phyloP scores from a whole-genome alignment of 2,329 filamentous ascomycete species.

The Ophiostoma sp. region DNA sequence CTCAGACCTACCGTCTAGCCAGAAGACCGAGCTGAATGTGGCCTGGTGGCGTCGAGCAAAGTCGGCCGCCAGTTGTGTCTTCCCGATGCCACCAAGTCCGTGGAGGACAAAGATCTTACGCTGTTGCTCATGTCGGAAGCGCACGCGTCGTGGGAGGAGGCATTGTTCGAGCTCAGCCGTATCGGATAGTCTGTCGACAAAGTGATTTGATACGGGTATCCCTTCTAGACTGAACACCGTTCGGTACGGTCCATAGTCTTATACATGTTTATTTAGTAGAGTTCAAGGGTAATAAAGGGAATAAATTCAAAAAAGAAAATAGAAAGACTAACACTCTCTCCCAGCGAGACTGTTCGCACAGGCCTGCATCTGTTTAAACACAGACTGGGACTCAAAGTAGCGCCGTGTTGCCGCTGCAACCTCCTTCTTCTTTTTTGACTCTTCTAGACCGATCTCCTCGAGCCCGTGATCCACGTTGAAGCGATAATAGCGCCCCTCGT shows the following conservation, averaged over 20 bases:
- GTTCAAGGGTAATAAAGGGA: not conserved
- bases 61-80: slow-evolving; percentile 30
- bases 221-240: slow-evolving; percentile 27
- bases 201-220: slow-evolving; percentile 23
- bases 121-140: slow-evolving; percentile 19
- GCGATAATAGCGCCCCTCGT: slow-evolving; percentile 42
- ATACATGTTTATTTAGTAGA: not conserved
- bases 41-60: slow-evolving; percentile 32
- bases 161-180: slow-evolving; percentile 29
- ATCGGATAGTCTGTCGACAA: slow-evolving; percentile 28
- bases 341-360: slow-evolving; percentile 29
- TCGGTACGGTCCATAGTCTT: slow-evolving; percentile 26
- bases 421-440: slow-evolving; percentile 37
- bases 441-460: slow-evolving; percentile 44
- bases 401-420: slow-evolving; percentile 35
- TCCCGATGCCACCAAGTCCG: slow-evolving; percentile 31
- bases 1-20: slow-evolving; percentile 38
- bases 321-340: slow-evolving; percentile 29
- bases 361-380: slow-evolving; percentile 30
- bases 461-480: slow-evolving; percentile 47
- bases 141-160: slow-evolving; percentile 27
- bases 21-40: slow-evolving; percentile 37
- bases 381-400: slow-evolving; percentile 28
- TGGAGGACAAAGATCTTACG: slow-evolving; percentile 29
- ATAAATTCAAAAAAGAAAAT: not conserved